Evolutionary conservation across 805 yeast species (phyloP).

Genomic region (Kodamaea kaohsiungensis): DNA sequence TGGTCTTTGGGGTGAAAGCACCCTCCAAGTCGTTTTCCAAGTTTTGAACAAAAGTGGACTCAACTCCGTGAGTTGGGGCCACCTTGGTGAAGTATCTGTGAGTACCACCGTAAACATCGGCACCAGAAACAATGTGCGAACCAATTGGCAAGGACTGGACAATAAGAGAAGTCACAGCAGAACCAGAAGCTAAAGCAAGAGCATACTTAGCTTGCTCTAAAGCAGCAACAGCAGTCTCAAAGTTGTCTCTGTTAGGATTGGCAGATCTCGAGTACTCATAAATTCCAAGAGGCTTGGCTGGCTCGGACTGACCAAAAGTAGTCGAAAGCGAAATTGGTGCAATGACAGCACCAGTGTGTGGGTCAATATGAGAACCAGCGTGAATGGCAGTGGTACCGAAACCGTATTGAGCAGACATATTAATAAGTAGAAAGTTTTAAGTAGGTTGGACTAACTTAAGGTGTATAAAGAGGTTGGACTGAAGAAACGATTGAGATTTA

Average conservation of each 20-base stretch:
- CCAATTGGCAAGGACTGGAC: slow-evolving; percentile 72
- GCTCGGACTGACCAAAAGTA: slow-evolving; percentile 79
- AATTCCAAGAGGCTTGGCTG: slow-evolving; percentile 73
- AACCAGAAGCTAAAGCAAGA: slow-evolving; percentile 81
- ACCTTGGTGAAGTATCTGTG: slow-evolving; percentile 88
- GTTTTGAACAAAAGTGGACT: slow-evolving; percentile 64
- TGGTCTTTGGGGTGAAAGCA: slow-evolving; percentile 61
- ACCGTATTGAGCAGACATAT: slow-evolving; percentile 30
- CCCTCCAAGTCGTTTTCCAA: slow-evolving; percentile 58
- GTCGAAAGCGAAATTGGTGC: slow-evolving; percentile 82
- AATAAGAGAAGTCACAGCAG: slow-evolving; percentile 78
- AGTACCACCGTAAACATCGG: slow-evolving; percentile 91
- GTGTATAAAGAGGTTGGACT: slow-evolving; percentile 8
- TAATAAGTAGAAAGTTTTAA: not conserved
- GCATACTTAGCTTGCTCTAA: slow-evolving; percentile 76
- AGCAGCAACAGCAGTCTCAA: slow-evolving; percentile 77
- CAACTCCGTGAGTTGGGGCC: slow-evolving; percentile 76
- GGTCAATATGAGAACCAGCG: slow-evolving; percentile 73
- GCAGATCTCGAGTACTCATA: slow-evolving; percentile 85
- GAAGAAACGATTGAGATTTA: not conserved
- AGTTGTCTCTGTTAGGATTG: slow-evolving; percentile 83
- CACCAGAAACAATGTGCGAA: slow-evolving; percentile 74
- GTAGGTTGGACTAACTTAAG: slow-evolving; percentile 11
- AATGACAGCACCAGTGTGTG: slow-evolving; percentile 81
- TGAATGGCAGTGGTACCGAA: slow-evolving; percentile 86